Conservation (phyloP, 225 moss, liverwort and hornwort species). For the Neckera pumila region DNA sequence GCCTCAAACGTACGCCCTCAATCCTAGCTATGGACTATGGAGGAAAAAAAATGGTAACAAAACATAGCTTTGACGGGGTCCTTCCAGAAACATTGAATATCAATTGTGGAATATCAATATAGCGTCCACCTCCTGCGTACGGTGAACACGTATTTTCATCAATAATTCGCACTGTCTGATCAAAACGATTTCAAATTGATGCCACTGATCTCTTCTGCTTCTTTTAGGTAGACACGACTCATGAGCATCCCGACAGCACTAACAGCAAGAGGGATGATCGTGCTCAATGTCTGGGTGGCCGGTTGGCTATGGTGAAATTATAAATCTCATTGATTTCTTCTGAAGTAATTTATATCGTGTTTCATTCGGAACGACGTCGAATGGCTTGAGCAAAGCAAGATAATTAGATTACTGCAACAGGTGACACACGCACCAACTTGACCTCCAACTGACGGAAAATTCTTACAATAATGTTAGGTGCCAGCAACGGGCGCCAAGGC, state of each 20-base stretch:
- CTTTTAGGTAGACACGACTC: not conserved
- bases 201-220: not conserved
- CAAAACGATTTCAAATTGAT: not conserved
- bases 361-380: not conserved
- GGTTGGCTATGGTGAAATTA: slow-evolving; percentile 34
- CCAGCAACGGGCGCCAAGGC: not conserved
- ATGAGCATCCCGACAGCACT: not conserved
- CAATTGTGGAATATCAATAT: not conserved
- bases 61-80: not conserved
- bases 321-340: slow-evolving; percentile 16
- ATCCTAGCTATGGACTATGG: not conserved
- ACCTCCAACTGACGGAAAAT: not conserved
- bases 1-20: slow-evolving; percentile 17
- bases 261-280: not conserved
- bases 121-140: not conserved
- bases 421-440: not conserved
- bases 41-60: not conserved
- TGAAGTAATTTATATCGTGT: not conserved
- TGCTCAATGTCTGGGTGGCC: slow-evolving; percentile 35
- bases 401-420: not conserved
- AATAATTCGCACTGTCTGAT: not conserved
- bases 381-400: not conserved
- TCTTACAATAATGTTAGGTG: not conserved
- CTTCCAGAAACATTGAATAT: not conserved
- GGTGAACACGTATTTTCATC: not conserved